Percentiles rank a stretch among this genome's conserved stretches.
phyloP scores from a whole-genome alignment of 148 eudicot species.

The Cornus kousa region DNA sequence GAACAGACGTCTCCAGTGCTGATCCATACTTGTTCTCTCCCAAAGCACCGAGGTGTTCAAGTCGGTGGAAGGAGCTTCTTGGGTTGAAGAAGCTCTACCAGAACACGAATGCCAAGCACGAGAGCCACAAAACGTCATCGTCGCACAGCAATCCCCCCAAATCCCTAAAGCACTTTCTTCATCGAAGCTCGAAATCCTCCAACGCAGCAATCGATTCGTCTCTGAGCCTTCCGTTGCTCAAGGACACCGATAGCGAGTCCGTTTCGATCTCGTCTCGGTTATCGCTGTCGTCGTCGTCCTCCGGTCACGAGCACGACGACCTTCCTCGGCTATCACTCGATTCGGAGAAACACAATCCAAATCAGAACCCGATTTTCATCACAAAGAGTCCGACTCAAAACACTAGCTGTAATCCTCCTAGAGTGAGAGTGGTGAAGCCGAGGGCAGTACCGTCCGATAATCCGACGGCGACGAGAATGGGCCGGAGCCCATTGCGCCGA shows the following conservation, averaged over 20 bases:
- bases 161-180: conserved; percentile 45
- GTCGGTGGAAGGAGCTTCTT: conserved; percentile 76
- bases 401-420: conserved; percentile 24
- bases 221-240: conserved; percentile 49
- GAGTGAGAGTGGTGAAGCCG: conserved; percentile 34
- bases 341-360: conserved; percentile 30
- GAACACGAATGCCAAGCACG: conserved; percentile 27
- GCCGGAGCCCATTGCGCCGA: conserved; percentile 33
- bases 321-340: conserved; percentile 74
- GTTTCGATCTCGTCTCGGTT: conserved; percentile 41
- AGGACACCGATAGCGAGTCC: conserved; percentile 43
- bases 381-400: conserved; percentile 12
- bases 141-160: conserved; percentile 17
- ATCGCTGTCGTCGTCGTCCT: conserved; percentile 64
- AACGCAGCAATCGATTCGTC: conserved; percentile 30
- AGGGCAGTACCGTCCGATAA: conserved; percentile 26
- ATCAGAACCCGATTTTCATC: not conserved
- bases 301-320: conserved; percentile 62
- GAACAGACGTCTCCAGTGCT: conserved; percentile 11
- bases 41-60: conserved; percentile 82
- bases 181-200: conserved; percentile 55
- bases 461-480: conserved; percentile 21
- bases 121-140: conserved; percentile 17
- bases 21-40: conserved; percentile 72
- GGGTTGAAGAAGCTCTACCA: conserved; percentile 59